Conservation (phyloP, 148 eudicot species). For the Fagopyrum esculentum region DNA sequence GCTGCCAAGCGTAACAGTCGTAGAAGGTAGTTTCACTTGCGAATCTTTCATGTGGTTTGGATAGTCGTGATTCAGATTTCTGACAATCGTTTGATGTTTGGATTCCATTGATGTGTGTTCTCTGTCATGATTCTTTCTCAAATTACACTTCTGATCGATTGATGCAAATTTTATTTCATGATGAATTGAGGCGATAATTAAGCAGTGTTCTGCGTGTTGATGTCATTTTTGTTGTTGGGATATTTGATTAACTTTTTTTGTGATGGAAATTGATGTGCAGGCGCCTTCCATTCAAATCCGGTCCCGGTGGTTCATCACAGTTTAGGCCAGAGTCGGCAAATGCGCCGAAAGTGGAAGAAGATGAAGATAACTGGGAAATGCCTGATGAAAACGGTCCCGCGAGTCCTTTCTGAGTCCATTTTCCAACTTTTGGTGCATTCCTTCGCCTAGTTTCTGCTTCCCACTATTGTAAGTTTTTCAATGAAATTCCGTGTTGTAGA, state of each 20-base stretch:
- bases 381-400: neutral
- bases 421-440: no score
- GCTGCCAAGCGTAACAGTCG: slow-evolving; percentile 34
- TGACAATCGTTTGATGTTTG: no score
- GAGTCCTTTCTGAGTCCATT: neutral
- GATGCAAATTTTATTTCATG: neutral
- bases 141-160: neutral
- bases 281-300: neutral
- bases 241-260: neutral
- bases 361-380: slow-evolving; percentile 16
- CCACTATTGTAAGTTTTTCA: no score
- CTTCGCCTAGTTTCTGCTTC: no score
- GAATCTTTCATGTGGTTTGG: neutral
- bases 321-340: neutral
- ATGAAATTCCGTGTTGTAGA: no score
- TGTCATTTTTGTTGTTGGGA: neutral
- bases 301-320: neutral
- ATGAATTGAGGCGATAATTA: neutral
- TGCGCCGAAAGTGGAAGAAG: neutral
- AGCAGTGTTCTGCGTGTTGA: neutral
- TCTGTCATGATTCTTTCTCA: neutral
- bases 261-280: neutral
- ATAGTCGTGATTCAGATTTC: no score
- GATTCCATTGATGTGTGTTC: no score
- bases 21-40: slow-evolving; percentile 18